These are phyloP conservation scores for Aspergillus sp. DNA, from an alignment of 2,329 filamentous ascomycete species.

Conservation along the genomic window DNA sequence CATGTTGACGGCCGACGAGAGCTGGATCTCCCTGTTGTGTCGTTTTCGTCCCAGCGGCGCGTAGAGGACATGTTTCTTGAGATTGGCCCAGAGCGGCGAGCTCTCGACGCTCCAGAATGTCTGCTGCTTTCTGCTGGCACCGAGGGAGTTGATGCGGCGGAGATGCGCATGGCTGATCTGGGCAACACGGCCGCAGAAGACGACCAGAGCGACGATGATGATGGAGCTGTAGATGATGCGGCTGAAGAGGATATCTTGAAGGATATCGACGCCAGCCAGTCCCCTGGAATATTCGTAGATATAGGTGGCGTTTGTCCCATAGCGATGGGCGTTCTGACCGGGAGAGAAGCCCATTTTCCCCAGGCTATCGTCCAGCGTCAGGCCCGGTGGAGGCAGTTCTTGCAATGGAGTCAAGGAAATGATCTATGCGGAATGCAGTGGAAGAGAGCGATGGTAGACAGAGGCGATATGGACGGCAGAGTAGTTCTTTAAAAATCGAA, in stretches of 20 bases:
- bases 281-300: slow-evolving; percentile 33
- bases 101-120: slow-evolving; percentile 38
- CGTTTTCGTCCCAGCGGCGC: slow-evolving; percentile 64
- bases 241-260: slow-evolving; percentile 30
- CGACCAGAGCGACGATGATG: slow-evolving; percentile 22
- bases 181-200: slow-evolving; percentile 33
- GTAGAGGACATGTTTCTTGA: slow-evolving; percentile 41
- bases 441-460: no score
- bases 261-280: slow-evolving; percentile 29
- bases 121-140: slow-evolving; percentile 29
- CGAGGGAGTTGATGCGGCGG: slow-evolving; percentile 34
- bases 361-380: no score
- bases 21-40: slow-evolving; percentile 65
- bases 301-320: slow-evolving; percentile 30
- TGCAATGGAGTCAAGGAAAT: no score
- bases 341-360: no score
- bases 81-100: slow-evolving; percentile 30
- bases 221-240: slow-evolving; percentile 32
- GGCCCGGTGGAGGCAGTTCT: not conserved
- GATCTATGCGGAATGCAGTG: no score
- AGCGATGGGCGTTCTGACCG: no score
- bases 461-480: no score
- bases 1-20: slow-evolving; percentile 59
- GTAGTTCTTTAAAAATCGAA: no score
- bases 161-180: slow-evolving; percentile 38